Percentiles rank a stretch among this genome's conserved stretches.
Evolutionary conservation across 768 basidiomycete species (phyloP).

Genomic region (Zangia roseola): DNA sequence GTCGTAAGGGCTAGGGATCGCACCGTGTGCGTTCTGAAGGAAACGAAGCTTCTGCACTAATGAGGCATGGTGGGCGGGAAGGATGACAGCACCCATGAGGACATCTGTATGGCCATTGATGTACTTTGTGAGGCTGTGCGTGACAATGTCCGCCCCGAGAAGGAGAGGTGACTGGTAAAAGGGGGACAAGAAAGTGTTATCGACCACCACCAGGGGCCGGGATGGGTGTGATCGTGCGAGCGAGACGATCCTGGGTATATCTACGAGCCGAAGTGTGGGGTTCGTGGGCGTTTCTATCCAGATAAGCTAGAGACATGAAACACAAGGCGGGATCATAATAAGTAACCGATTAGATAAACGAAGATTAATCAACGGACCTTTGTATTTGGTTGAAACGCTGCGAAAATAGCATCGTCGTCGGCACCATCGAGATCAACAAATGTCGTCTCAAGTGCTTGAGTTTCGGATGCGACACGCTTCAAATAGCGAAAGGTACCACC

Average conservation of each 20-base stretch:
- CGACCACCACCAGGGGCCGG: slow-evolving; percentile 79
- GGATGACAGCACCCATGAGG: slow-evolving; percentile 81
- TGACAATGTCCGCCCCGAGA: slow-evolving; percentile 79
- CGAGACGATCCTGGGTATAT: slow-evolving; percentile 67
- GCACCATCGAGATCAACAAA: slow-evolving; percentile 80
- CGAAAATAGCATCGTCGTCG: slow-evolving; percentile 61
- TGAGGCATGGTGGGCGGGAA: slow-evolving; percentile 52
- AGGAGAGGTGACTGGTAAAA: slow-evolving; percentile 88
- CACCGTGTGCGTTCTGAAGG: slow-evolving; percentile 87
- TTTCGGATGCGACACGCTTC: slow-evolving; percentile 57
- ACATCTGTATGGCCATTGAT: slow-evolving; percentile 94
- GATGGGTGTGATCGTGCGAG: slow-evolving; percentile 64
- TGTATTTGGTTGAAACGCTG: slow-evolving; percentile 71
- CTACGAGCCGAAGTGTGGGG: slow-evolving; percentile 85
- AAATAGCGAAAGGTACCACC: slow-evolving; percentile 92
- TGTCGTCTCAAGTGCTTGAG: slow-evolving; percentile 66
- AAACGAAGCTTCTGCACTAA: slow-evolving; percentile 67
- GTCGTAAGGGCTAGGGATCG: slow-evolving; percentile 83
- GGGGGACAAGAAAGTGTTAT: slow-evolving; percentile 93
- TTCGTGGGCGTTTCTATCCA: slow-evolving; percentile 98
- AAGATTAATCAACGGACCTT: slow-evolving; percentile 52
- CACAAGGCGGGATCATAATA: neutral
- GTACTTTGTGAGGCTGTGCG: slow-evolving; percentile 88
- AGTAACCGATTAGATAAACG: neutral
- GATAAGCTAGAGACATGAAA: slow-evolving; percentile 54